A percentile compares a stretch with the other conserved stretches of the same genome.
Evolutionary conservation across 495 filamentous ascomycete genomes (phyloP).

Genomic region (Penicillium mononematosum): DNA sequence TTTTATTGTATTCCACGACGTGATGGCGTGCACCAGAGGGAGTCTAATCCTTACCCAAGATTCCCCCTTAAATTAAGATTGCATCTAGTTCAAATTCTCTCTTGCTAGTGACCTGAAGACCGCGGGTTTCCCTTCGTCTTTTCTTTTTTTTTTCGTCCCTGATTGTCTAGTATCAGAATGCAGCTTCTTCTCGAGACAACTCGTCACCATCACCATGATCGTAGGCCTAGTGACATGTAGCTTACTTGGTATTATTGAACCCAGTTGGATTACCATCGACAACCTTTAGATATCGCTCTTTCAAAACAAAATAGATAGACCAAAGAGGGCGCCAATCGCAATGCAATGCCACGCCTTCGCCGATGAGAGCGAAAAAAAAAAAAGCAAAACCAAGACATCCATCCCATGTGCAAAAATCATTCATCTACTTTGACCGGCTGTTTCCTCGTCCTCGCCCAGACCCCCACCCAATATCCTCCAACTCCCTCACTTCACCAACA

Average conservation of each 20-base stretch:
- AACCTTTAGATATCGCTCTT: conserved; percentile 10
- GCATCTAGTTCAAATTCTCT: conserved; percentile 2
- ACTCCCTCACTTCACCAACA: conserved; percentile 34
- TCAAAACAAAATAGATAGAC: conserved; percentile 1
- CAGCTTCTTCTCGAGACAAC: background rate
- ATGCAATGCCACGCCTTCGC: conserved; percentile 25
- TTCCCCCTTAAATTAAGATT: conserved; percentile 27
- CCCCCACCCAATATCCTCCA: conserved; percentile 40
- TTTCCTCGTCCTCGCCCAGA: conserved; percentile 43
- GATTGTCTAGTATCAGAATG: background rate
- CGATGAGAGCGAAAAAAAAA: background rate
- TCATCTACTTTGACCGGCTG: conserved; percentile 27
- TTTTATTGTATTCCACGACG: conserved; percentile 20
- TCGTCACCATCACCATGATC: background rate
- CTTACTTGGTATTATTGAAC: background rate
- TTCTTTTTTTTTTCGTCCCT: background rate
- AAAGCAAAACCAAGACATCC: conserved; percentile 1
- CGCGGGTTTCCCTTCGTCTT: background rate
- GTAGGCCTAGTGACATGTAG: background rate
- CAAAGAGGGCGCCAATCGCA: conserved; percentile 22
- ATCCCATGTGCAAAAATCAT: conserved; percentile 12
- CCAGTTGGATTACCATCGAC: background rate
- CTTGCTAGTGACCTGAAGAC: background rate
- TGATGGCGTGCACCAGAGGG: conserved; percentile 25
- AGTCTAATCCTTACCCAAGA: conserved; percentile 24